These are phyloP conservation scores for Erodium trifolium DNA, from an alignment of 441 rosid genomes.

Conservation along the genomic window DNA sequence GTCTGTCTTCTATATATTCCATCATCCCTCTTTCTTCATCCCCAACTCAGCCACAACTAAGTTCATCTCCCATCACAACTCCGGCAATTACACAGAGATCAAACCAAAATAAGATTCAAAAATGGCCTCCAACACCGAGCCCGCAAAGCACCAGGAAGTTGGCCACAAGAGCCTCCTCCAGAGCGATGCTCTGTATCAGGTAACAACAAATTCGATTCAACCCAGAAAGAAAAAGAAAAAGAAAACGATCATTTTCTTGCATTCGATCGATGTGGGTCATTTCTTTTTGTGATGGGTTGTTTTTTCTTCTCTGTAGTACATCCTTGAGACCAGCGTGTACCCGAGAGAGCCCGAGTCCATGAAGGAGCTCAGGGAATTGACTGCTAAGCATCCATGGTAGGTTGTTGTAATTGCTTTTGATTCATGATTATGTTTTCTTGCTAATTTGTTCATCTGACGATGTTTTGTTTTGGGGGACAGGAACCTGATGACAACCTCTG, in stretches of 20 bases:
- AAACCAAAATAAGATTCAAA: not conserved
- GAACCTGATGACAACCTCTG: constrained; percentile 90
- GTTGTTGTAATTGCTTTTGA: constrained; percentile 6
- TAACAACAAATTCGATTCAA: constrained; percentile 11
- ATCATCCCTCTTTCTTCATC: not conserved
- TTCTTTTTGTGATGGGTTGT: not conserved
- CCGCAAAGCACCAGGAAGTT: constrained; percentile 63
- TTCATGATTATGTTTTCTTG: not conserved
- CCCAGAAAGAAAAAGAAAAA: not conserved
- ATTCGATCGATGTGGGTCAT: not conserved
- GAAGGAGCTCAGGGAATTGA: constrained; percentile 87
- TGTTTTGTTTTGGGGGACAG: constrained; percentile 22
- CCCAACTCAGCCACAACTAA: constrained; percentile 11
- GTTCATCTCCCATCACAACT: not conserved
- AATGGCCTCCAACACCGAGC: constrained; percentile 41
- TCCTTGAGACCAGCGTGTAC: constrained; percentile 92
- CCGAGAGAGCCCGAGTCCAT: constrained; percentile 88
- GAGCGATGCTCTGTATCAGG: constrained; percentile 87
- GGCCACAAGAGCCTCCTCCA: constrained; percentile 90
- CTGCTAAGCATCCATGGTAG: constrained; percentile 88
- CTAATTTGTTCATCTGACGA: not conserved
- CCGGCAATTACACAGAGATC: not conserved
- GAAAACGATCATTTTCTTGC: not conserved
- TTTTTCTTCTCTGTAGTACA: constrained; percentile 41
- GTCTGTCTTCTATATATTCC: constrained; percentile 22